Conservation (phyloP, 2,329 filamentous ascomycete species). For the Monilinia fructicola region DNA sequence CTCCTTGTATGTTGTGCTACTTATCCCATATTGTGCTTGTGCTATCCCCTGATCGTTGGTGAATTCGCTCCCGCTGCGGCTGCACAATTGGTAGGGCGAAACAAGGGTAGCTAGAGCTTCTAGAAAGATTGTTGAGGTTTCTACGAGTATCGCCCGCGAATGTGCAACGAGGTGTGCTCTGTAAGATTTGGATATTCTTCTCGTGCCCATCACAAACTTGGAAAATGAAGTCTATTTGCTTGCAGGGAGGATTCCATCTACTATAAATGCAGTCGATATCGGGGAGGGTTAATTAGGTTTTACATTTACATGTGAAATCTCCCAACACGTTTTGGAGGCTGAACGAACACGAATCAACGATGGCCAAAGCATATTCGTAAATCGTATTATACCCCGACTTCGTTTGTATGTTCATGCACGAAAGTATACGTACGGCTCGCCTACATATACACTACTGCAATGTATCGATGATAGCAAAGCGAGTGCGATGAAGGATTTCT, state of each 20-base stretch:
- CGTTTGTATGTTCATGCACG: conserved; percentile 15
- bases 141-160: neutral
- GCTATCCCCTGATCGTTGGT: neutral
- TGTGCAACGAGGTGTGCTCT: neutral
- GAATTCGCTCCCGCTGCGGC: conserved; percentile 12
- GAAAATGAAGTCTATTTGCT: neutral
- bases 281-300: neutral
- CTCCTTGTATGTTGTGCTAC: neutral
- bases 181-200: neutral
- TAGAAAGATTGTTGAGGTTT: conserved; percentile 15
- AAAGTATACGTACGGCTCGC: conserved; percentile 11
- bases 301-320: conserved; percentile 2
- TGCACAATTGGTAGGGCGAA: conserved; percentile 11
- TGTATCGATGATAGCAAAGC: neutral
- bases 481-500: neutral
- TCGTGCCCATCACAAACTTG: neutral
- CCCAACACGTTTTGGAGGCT: neutral
- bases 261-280: neutral
- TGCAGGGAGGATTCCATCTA: neutral
- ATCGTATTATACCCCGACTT: neutral
- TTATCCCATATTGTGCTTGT: neutral
- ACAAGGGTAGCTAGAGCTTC: neutral
- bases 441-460: conserved; percentile 5
- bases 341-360: conserved; percentile 1
- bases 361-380: conserved; percentile 8